Evolutionary conservation across 2,329 filamentous ascomycete genomes (phyloP).

Genomic region (Talaromyces sp.): DNA sequence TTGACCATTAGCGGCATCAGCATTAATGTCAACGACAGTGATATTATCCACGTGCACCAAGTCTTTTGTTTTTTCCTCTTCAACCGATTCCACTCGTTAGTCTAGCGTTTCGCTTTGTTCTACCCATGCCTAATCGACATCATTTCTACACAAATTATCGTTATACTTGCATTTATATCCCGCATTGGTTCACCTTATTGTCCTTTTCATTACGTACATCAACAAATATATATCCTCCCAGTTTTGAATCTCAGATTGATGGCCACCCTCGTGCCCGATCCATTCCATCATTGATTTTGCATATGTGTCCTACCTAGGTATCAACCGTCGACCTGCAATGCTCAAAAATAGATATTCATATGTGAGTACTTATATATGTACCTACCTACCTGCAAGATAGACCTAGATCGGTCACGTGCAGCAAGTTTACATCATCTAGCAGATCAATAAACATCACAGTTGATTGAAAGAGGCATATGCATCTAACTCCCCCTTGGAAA

Average conservation of each 20-base stretch:
- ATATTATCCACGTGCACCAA: background rate
- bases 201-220: background rate
- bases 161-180: conserved; percentile 14
- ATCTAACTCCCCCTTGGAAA: too few relatives aligned
- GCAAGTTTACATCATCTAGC: background rate
- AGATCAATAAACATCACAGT: background rate
- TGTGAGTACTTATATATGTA: too few relatives aligned
- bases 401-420: background rate
- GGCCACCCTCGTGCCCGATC: background rate
- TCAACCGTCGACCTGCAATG: background rate
- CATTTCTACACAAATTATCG: background rate
- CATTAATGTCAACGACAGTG: background rate
- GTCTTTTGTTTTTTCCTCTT: background rate
- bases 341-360: background rate
- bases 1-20: background rate
- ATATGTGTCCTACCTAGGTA: background rate
- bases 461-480: background rate
- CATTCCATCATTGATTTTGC: background rate
- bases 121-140: background rate
- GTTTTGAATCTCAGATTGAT: background rate
- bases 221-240: background rate
- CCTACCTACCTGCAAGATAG: background rate
- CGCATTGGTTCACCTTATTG: conserved; percentile 9
- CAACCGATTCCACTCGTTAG: background rate
- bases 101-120: conserved; percentile 4